Evolutionary conservation across 768 basidiomycete genomes (phyloP).

Genomic region (Lentinus tigrinus): DNA sequence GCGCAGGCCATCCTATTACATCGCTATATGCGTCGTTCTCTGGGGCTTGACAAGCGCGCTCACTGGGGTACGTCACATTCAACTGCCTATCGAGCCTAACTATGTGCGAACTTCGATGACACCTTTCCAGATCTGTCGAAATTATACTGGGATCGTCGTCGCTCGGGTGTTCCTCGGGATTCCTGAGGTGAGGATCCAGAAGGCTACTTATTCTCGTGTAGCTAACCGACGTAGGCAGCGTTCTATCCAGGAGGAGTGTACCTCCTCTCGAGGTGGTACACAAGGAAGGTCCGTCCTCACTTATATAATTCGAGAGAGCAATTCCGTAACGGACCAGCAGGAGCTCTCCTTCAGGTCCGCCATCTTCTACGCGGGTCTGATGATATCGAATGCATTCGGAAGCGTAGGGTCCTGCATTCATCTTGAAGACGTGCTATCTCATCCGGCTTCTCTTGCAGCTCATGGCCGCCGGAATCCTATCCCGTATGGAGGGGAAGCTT

Average conservation of each 20-base stretch:
- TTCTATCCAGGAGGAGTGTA: conserved; percentile 61
- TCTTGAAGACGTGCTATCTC: no score
- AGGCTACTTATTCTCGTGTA: background rate
- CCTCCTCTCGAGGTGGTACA: conserved; percentile 39
- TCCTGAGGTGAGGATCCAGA: conserved; percentile 42
- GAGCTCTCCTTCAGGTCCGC: conserved; percentile 65
- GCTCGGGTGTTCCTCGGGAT: conserved; percentile 64
- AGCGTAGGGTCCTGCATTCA: no score
- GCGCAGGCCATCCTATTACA: conserved; percentile 58
- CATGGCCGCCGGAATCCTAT: conserved; percentile 71
- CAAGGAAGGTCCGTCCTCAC: conserved; percentile 27
- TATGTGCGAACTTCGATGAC: background rate
- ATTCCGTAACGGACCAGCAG: conserved; percentile 26
- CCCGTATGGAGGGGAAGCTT: conserved; percentile 62
- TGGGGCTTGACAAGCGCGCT: conserved; percentile 66
- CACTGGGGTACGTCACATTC: conserved; percentile 48
- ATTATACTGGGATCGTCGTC: conserved; percentile 51
- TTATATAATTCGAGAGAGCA: background rate
- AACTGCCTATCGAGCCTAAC: background rate
- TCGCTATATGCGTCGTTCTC: conserved; percentile 54
- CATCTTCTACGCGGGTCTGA: conserved; percentile 55
- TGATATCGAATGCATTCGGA: conserved; percentile 69
- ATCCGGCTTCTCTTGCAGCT: conserved; percentile 36
- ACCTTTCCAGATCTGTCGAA: conserved; percentile 45
- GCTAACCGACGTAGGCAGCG: conserved; percentile 40